Evolutionary conservation across 352 stramenopile species (phyloP).

Genomic region (Phytophthora pluvialis): DNA sequence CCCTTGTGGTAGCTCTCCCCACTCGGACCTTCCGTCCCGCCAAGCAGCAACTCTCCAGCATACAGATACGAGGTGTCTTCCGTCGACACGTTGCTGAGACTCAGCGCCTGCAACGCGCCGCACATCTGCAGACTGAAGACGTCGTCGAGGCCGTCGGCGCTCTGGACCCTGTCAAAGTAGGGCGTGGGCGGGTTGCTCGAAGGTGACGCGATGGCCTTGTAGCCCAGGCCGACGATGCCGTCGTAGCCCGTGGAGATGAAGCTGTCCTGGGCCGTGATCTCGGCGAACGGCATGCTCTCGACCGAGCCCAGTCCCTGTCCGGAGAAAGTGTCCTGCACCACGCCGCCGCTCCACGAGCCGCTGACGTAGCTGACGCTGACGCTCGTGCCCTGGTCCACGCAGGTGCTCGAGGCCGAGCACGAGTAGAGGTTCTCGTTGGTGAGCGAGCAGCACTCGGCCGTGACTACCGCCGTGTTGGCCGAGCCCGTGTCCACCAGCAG

Average conservation of each 20-base stretch:
- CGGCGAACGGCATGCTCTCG: slow-evolving; percentile 57
- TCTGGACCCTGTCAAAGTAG: slow-evolving; percentile 68
- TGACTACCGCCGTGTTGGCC: slow-evolving; percentile 82
- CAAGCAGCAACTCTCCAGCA: slow-evolving; percentile 67
- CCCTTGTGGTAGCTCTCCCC: slow-evolving; percentile 63
- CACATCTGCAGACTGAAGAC: slow-evolving; percentile 84
- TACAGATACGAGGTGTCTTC: slow-evolving; percentile 51
- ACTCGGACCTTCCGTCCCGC: slow-evolving; percentile 52
- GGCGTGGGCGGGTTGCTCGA: slow-evolving; percentile 48
- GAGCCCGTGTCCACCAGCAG: slow-evolving; percentile 83
- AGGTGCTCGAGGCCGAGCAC: slow-evolving; percentile 71
- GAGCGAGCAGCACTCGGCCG: slow-evolving; percentile 72
- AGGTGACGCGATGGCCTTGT: slow-evolving; percentile 66
- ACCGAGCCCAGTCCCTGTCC: slow-evolving; percentile 54
- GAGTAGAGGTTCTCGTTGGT: slow-evolving; percentile 72
- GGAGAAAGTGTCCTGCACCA: slow-evolving; percentile 79
- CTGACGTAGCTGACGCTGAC: slow-evolving; percentile 83
- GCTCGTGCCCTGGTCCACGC: slow-evolving; percentile 39
- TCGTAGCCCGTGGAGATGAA: slow-evolving; percentile 82
- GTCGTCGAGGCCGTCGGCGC: slow-evolving; percentile 41
- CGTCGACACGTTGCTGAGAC: slow-evolving; percentile 42
- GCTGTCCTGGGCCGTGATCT: slow-evolving; percentile 61
- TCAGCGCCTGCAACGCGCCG: slow-evolving; percentile 72
- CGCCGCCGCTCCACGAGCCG: slow-evolving; percentile 66
- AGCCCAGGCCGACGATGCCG: slow-evolving; percentile 77